Evolutionary conservation across 176 grass and related monocot species (phyloP).

Genomic region (Bromus sterilis): DNA sequence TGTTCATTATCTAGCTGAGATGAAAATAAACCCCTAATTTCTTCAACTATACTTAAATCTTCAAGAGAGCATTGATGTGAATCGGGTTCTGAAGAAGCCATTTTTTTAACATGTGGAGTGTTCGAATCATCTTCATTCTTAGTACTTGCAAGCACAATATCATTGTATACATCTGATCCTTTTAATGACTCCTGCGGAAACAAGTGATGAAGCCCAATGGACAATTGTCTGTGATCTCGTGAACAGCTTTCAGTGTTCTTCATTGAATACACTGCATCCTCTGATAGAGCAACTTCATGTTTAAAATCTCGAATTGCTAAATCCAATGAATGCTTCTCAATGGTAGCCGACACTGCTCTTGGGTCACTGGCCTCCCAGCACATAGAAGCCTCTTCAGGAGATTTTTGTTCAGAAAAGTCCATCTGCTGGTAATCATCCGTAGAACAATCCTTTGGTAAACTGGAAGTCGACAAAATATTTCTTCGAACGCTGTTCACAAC

Average conservation of each 20-base stretch:
- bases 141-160: neutral
- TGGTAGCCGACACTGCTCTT: neutral
- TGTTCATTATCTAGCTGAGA: neutral
- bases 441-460: constrained; percentile 2
- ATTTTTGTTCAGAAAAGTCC: neutral
- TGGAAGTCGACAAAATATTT: neutral
- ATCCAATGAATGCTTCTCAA: neutral
- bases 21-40: neutral
- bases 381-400: neutral
- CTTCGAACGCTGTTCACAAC: neutral
- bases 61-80: neutral
- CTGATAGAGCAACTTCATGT: neutral
- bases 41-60: constrained; percentile 5
- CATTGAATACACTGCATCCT: neutral
- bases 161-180: neutral
- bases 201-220: neutral
- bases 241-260: constrained; percentile 19
- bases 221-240: neutral
- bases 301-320: neutral
- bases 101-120: neutral
- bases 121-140: neutral
- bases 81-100: constrained; percentile 6
- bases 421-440: neutral
- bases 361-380: neutral
- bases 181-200: neutral